Base-by-base conservation (phyloP, 371 early-diverging fungal genomes). In the Encephalitozoon cuniculi region DNA sequence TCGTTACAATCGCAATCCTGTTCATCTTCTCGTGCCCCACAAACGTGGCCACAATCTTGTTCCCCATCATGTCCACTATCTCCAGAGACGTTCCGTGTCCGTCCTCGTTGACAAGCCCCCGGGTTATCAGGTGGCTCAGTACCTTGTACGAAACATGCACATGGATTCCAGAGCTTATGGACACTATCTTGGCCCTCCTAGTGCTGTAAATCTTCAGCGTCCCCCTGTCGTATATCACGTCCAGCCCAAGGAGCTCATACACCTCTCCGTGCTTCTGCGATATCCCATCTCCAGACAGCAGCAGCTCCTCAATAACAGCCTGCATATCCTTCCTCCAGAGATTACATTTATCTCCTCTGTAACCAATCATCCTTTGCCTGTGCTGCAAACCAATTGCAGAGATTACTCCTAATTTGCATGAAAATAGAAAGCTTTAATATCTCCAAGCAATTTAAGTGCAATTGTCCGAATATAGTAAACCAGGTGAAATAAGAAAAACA, bases 1-100 rank as follows among this genome's bases (percentile, higher is more conserved):
- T 91, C 18, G 97, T 98, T 64, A 98, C 79, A 21, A 98, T 88
- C 44, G 90, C 96, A 79, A 95, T 90, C 64, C 71, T 44, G 8
- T 52, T 39, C 34, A n/a, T 18, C 25, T 39, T 28, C 12, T 28
- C 28, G 5, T 49, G 18, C 28, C 59, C 43, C 41, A 46, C 0
- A 59, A 49, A 77, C 40, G 65, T 54, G 30, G 66, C 69, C 54
- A 73, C 23, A 66, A 78, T 71, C 28, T 54, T 68, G 55, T 73
- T 78, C 11, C 78, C 78, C 30, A 73, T 43, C 25, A 65, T 63
- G 64, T 78, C 78, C 30, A 46, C 30, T 6, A 78, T 46, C 40
- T 76, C 69, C 1, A 76, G 34, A 3, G 76, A 70, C 28, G 64
- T 59, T 4, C 25, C 43, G 18, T 68, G 40, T 12, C 40, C 41